These are phyloP conservation scores for Fusarium siculi DNA, from an alignment of 2,329 filamentous ascomycete genomes.

Conservation along the genomic window DNA sequence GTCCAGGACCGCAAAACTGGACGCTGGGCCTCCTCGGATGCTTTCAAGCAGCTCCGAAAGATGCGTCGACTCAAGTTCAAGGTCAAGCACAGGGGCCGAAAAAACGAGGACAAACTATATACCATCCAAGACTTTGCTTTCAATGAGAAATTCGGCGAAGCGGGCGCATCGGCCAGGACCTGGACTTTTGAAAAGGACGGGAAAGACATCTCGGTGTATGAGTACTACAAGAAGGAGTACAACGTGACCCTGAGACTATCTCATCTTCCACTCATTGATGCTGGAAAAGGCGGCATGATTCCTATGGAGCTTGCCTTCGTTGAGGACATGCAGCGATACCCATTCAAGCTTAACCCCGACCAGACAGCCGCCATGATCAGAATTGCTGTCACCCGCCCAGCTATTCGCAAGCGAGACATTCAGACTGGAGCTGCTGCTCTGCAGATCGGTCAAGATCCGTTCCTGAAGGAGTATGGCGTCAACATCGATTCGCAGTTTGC, in stretches of 20 bases:
- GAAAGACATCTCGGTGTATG: conserved; percentile 57
- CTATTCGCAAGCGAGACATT: conserved; percentile 74
- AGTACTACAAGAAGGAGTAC: conserved; percentile 69
- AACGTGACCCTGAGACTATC: conserved; percentile 58
- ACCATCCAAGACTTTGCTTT: conserved; percentile 64
- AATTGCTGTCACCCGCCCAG: conserved; percentile 84
- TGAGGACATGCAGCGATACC: conserved; percentile 67
- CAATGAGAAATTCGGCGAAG: conserved; percentile 52
- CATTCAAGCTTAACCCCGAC: conserved; percentile 67
- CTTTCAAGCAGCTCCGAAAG: conserved; percentile 65
- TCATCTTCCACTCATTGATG: conserved; percentile 67
- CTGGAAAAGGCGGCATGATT: conserved; percentile 64
- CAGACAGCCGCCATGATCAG: conserved; percentile 92
- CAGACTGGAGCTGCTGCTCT: conserved; percentile 66
- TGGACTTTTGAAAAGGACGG: conserved; percentile 66
- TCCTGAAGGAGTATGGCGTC: conserved; percentile 79
- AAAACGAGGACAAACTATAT: conserved; percentile 59
- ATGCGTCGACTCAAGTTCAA: conserved; percentile 66
- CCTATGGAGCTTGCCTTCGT: conserved; percentile 71
- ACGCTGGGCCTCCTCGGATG: conserved; percentile 55
- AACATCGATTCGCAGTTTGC: conserved; percentile 73
- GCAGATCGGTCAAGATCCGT: conserved; percentile 73
- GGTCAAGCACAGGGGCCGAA: conserved; percentile 62
- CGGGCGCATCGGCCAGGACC: conserved; percentile 61
- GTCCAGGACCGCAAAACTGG: conserved; percentile 37